phyloP scores from a whole-genome alignment of 176 grass and related monocot genomes.

The Raddia guianensis region DNA sequence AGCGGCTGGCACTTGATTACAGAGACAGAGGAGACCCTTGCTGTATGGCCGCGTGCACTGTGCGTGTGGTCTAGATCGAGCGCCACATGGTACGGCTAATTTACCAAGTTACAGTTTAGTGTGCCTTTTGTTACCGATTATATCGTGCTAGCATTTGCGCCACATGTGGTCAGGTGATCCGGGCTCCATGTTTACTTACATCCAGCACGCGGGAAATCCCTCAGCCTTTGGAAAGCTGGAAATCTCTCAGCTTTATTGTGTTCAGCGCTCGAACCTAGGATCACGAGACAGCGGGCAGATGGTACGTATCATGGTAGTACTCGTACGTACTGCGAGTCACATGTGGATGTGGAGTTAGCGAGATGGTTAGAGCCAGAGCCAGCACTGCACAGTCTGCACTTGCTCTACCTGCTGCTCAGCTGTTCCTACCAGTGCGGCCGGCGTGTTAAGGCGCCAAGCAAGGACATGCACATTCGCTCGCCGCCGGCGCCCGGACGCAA shows the following conservation, averaged over 20 bases:
- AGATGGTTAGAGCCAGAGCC: not conserved
- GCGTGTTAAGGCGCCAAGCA: not conserved
- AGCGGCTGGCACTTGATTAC: too few species aligned
- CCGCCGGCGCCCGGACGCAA: slow-evolving; percentile 8
- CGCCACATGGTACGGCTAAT: too few species aligned
- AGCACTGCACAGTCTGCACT: not conserved
- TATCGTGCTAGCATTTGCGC: too few species aligned
- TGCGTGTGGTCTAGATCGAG: too few species aligned
- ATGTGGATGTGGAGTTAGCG: not conserved
- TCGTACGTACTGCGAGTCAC: not conserved
- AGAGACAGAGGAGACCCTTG: too few species aligned
- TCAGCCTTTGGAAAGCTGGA: too few species aligned
- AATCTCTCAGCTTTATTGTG: not conserved
- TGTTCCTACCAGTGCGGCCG: slow-evolving; percentile 15
- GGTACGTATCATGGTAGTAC: too few species aligned
- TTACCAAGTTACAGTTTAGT: too few species aligned
- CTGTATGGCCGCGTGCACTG: too few species aligned
- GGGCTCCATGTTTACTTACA: not conserved
- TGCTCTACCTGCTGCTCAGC: not conserved
- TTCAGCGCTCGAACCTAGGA: not conserved
- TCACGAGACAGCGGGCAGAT: not conserved
- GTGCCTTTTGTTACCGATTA: too few species aligned
- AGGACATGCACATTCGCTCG: not conserved
- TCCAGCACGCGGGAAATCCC: not conserved
- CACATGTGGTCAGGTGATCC: not conserved